Base-by-base conservation (phyloP, 2,329 filamentous ascomycete species). In the Phialocephala sp. region DNA sequence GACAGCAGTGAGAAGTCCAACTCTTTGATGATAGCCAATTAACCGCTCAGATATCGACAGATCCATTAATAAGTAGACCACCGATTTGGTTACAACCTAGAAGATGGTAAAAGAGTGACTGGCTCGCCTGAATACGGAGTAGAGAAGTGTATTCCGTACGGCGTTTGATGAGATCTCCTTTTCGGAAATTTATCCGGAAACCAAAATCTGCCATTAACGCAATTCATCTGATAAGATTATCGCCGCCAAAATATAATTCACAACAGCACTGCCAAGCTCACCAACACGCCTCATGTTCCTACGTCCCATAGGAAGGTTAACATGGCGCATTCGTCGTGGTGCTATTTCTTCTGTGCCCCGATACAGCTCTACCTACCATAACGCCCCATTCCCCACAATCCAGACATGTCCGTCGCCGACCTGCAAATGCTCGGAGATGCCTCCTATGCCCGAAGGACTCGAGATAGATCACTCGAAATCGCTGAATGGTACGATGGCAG, bases 401-500 rank as follows among this genome's bases (percentile, higher is more conserved):
- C 64, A 63, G 43, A 69, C 68, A 66, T 97, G 93, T 75, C 93
- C 94, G 1, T 83, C 88, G 41, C 88, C 93, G 69, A 92, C 87
- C 69, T 97, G 93, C 79, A 77, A 83, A 14, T 97, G 93, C 78
- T 86, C 89, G n/a, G 79, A 85, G 1, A 89, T 83, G 62, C 88
- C 91, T 0, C 70, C 78, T 14, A 84, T 90, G 80, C 89, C 90
- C 1, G 79, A 84, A 8, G 89, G 86, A 3, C 82, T 96, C 18
- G 86, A 89, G 24, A 94, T 97, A 61, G 93, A 97, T 75, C 83
- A 85, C 72, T 84, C 86, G 67, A 86, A 86, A 45, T 83, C 85
- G 20, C 81, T 97, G 52, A 89, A 91, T 74, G 91, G 91, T 14
- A 90, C 91, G 6, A 94, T 97, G 79, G 83, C 90, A 1, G 82